These are phyloP conservation scores for Amanita pseudoporphyria DNA, from an alignment of 768 basidiomycete genomes.

Conservation along the genomic window DNA sequence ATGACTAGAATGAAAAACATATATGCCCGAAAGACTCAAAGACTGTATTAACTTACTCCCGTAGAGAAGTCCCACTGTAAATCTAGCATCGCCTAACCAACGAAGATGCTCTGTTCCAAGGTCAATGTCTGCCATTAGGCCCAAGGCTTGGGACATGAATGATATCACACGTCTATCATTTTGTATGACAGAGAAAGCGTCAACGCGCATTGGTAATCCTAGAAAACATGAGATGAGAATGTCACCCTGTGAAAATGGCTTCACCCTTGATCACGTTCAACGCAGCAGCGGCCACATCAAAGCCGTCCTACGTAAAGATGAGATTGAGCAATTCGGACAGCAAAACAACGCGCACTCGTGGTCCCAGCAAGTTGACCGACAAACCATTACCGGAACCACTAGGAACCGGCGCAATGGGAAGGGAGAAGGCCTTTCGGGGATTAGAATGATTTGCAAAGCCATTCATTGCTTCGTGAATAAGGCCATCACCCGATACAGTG, in stretches of 20 bases:
- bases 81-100: constrained; percentile 82
- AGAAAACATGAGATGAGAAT: constrained; percentile 1
- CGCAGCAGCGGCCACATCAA: constrained; percentile 62
- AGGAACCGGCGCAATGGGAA: constrained; percentile 72
- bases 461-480: constrained; percentile 77
- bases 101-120: constrained; percentile 75
- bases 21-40: not conserved
- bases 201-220: constrained; percentile 69
- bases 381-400: constrained; percentile 78
- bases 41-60: constrained; percentile 38
- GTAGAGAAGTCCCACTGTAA: constrained; percentile 60
- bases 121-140: constrained; percentile 82
- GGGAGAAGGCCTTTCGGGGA: constrained; percentile 48
- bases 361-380: constrained; percentile 62
- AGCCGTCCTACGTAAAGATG: constrained; percentile 39
- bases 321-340: not conserved
- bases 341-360: constrained; percentile 31
- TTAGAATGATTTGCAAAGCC: constrained; percentile 63
- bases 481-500: constrained; percentile 75
- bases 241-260: not conserved
- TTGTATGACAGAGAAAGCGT: constrained; percentile 72
- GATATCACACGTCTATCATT: constrained; percentile 52
- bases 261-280: constrained; percentile 77
- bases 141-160: constrained; percentile 77
- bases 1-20: constrained; percentile 33